These are phyloP conservation scores for Sporothrix brunneoviolacea DNA, from an alignment of 2,329 filamentous ascomycete genomes.

Conservation along the genomic window DNA sequence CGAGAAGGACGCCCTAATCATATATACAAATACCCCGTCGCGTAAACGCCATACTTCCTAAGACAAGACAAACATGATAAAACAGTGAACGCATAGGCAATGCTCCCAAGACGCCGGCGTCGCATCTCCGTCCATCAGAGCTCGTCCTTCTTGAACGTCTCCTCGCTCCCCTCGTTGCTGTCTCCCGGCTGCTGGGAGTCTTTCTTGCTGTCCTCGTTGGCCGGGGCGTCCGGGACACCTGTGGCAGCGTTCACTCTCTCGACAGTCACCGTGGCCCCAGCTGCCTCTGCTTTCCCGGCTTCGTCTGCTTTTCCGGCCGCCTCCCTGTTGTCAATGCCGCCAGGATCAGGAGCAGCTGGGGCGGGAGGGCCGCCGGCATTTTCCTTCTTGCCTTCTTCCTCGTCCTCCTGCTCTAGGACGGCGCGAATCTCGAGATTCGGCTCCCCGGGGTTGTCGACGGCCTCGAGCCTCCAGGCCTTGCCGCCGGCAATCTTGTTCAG, in stretches of 20 bases:
- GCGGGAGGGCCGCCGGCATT: neutral
- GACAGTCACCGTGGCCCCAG: neutral
- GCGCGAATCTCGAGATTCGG: slow-evolving; percentile 59
- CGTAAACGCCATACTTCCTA: neutral
- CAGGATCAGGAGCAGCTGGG: too few species aligned
- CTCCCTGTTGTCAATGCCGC: too few species aligned
- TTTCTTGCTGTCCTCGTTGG: slow-evolving; percentile 4
- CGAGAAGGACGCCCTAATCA: neutral
- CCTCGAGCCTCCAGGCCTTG: slow-evolving; percentile 72
- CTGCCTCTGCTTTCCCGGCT: neutral
- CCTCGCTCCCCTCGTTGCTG: slow-evolving; percentile 42
- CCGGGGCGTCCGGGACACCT: neutral
- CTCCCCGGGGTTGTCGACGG: slow-evolving; percentile 61
- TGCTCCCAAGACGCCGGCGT: too few species aligned
- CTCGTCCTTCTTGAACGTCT: slow-evolving; percentile 42
- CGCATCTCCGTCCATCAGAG: too few species aligned
- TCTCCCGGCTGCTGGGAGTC: too few species aligned
- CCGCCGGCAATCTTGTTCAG: slow-evolving; percentile 63
- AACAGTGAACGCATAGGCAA: neutral
- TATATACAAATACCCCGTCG: neutral
- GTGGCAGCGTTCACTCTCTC: neutral
- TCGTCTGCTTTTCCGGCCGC: too few species aligned
- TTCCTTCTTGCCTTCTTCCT: neutral
- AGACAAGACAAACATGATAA: neutral
- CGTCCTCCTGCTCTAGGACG: slow-evolving; percentile 50